Evolutionary conservation across 139 green algal genomes (phyloP).

Genomic region (Limnomonas spitsbergensis): DNA sequence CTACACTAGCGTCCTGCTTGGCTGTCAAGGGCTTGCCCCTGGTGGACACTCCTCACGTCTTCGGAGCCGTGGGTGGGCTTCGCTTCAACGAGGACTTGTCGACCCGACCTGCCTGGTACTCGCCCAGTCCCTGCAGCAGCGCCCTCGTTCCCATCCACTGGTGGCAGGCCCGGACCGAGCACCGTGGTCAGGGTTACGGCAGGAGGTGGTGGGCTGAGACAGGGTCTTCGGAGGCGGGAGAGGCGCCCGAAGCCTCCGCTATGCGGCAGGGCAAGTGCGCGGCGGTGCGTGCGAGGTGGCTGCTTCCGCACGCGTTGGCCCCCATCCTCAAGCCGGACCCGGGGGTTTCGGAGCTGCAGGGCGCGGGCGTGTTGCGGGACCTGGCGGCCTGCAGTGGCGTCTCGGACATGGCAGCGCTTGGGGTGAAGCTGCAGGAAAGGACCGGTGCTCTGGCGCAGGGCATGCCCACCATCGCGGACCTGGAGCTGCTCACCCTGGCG

Average conservation of each 20-base stretch:
- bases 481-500: too few species aligned
- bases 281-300: neutral
- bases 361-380: too few species aligned
- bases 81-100: slow-evolving; percentile 77
- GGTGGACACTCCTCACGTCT: neutral
- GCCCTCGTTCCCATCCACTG: neutral
- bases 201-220: neutral
- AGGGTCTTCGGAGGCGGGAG: neutral
- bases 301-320: neutral
- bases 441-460: too few species aligned
- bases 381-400: too few species aligned
- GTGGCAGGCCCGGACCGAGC: neutral
- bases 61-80: slow-evolving; percentile 11
- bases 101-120: slow-evolving; percentile 64
- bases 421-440: too few species aligned
- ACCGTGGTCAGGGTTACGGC: neutral
- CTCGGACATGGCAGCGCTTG: too few species aligned
- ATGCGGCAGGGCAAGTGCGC: neutral
- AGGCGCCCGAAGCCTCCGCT: neutral
- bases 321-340: neutral
- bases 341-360: too few species aligned
- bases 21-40: neutral
- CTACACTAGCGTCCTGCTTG: neutral
- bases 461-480: too few species aligned
- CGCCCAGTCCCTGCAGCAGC: slow-evolving; percentile 22